phyloP scores from a whole-genome alignment of 225 moss, liverwort and hornwort genomes.

The Pleurozium schreberi region DNA sequence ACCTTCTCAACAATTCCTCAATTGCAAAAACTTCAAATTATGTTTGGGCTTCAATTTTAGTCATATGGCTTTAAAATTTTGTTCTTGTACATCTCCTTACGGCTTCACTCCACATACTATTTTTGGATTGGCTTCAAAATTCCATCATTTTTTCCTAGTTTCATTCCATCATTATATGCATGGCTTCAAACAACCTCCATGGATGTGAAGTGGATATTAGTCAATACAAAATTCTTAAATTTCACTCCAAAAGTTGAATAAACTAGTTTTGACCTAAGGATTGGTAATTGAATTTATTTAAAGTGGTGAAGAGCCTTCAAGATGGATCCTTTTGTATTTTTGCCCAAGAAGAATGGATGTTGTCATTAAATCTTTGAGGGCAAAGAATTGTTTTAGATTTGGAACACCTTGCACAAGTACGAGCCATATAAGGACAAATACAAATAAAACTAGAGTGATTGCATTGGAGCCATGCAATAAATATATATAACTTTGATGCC shows the following conservation, averaged over 20 bases:
- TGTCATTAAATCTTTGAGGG: neutral
- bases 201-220: neutral
- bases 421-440: fast-evolving
- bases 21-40: neutral
- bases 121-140: neutral
- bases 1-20: neutral
- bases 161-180: neutral
- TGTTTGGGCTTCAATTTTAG: neutral
- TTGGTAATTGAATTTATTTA: neutral
- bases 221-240: neutral
- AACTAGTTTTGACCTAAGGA: neutral
- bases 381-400: neutral
- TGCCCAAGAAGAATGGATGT: neutral
- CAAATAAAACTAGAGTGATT: neutral
- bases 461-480: neutral
- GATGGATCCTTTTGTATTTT: neutral
- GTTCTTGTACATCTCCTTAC: fast-evolving
- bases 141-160: neutral
- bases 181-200: fast-evolving
- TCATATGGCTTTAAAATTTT: neutral
- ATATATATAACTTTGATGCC: too few species aligned
- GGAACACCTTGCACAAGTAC: neutral
- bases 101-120: neutral
- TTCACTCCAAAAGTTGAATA: neutral
- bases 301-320: neutral